Base-by-base conservation (phyloP, 306 rosid species). In the Oxytropis ochrocephala region DNA sequence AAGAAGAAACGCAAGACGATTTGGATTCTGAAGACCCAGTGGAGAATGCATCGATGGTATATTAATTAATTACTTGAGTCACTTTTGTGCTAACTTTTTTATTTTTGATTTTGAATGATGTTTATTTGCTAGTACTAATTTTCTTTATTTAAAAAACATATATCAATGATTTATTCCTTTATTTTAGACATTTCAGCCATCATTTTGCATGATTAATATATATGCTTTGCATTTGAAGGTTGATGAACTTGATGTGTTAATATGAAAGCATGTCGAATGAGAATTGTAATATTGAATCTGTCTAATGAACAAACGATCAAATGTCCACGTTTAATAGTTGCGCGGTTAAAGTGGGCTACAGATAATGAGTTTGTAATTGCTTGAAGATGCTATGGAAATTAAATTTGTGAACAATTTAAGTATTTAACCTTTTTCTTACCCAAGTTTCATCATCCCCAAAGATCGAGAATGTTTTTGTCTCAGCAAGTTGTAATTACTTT, bases 1-100 rank as follows among this genome's bases (percentile, higher is more conserved):
- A 82, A 50, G 97, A 91, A 80, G 97, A 91, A 72, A 85, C 89
- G 0, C 82, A 74, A 61, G 97, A 91, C 56, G 97, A 91, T 78
- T 80, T 91, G 85, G 97, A 89, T 7, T 84, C 91, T 55, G 91
- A 85, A 42, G 96, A 86, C 46, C 75, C 84, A 48, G 44, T 79
- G 62, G 79, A 78, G 32, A 73, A 81, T 18, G 47, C 83, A 69
- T 50, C 75, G 57, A 54, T 72, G 75, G 79, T 80, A 67, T 79
- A 76, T 65, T 87, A 77, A 76, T 39, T 39, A n/a, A n/a, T n/a
- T 7, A 11, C 50, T 68, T 13, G 52, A 56, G 57, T 72, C 66
- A 62, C 66, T 72, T 74, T 21, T 72, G 69, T 73, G 77, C 72
- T 57, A 64, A 69, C n/a, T n/a, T 81, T 69, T 67, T 24, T 11